These are phyloP conservation scores for Phytopythium vexans DNA, from an alignment of 352 stramenopile genomes.

Conservation along the genomic window DNA sequence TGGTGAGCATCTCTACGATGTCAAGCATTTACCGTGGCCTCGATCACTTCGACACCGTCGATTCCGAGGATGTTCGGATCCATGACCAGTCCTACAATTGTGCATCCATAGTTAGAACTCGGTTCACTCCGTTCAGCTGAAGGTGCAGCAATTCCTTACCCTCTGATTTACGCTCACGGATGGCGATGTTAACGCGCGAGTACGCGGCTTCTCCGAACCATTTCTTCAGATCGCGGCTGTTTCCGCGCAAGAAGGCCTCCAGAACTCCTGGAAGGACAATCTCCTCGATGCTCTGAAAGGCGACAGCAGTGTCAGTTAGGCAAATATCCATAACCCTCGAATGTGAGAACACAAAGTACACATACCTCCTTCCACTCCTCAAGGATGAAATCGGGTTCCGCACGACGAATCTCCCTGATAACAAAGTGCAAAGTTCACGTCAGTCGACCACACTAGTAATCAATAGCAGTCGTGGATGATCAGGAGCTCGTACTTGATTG, in stretches of 20 bases:
- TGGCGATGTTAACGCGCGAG: slow-evolving; percentile 93
- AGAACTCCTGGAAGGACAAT: slow-evolving; percentile 94
- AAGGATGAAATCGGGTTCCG: slow-evolving; percentile 96
- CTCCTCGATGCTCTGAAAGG: slow-evolving; percentile 84
- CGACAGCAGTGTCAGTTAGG: neutral
- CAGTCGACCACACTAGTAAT: neutral
- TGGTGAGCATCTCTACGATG: neutral
- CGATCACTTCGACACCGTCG: slow-evolving; percentile 96
- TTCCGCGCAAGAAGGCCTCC: slow-evolving; percentile 93
- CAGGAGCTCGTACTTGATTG: slow-evolving; percentile 65
- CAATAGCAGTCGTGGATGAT: neutral
- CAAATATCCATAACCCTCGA: neutral
- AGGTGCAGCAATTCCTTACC: slow-evolving; percentile 25
- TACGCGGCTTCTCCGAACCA: slow-evolving; percentile 96
- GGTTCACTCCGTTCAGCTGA: neutral
- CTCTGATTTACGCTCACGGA: slow-evolving; percentile 93
- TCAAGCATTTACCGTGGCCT: slow-evolving; percentile 61
- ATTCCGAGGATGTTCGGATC: slow-evolving; percentile 97
- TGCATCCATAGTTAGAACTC: neutral
- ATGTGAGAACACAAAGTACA: neutral
- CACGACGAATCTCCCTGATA: slow-evolving; percentile 88
- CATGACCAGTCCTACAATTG: slow-evolving; percentile 62
- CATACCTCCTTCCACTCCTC: slow-evolving; percentile 92
- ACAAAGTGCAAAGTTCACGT: neutral
- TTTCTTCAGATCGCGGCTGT: slow-evolving; percentile 94